Evolutionary conservation across 108 stramenopile genomes (phyloP), one percentile per base, ranked within the genome.

Genomic region (Nannochloropsis salina): DNA sequence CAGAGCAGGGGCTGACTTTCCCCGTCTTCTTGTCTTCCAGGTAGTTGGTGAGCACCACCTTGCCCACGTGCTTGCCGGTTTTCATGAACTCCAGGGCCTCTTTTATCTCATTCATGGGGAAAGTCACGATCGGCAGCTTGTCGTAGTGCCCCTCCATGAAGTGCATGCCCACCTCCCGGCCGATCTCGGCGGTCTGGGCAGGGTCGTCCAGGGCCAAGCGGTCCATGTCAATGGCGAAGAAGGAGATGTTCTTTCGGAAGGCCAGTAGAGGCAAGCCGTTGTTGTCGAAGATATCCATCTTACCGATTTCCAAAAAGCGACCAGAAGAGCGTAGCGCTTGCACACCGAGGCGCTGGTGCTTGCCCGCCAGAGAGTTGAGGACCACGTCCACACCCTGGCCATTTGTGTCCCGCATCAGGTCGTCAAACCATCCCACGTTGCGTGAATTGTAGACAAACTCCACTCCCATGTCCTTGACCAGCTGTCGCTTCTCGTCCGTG

Each of bases 231-330:
- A 82, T 44, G 44, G 44, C 82, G 44, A 44, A 45, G 21, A 82
- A 44, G 82, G 44, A 44, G 82, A 82, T 45, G 9, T 82, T 82
- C 44, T 45, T 82, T 15, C 44, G 44, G 44, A 82, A 82, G 20
- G 44, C 82, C 42, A 43, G 44, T 3, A 82, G 42, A 4, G 44
- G 44, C 18, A 82, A 20, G 20, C 82, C 44, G 9, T 44, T 82
- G 44, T 82, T 82, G 42, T 82, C 44, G 20, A 44, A 45, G 21
- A 82, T 82, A 82, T 82, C 82, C 44, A 44, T 44, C 82, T 82
- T 82, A 9, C 82, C 82, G 21, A 82, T 82, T 9, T 82, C 82
- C 42, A 43, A 9, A 21, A 82, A 82, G 44, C 44, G 82, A 45
- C 82, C 82, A n/a, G 61, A 74, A n/a, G 61, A 74, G 3, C 61